Base-by-base conservation (phyloP, 331 rosid genomes). In the Ulmus americana region DNA sequence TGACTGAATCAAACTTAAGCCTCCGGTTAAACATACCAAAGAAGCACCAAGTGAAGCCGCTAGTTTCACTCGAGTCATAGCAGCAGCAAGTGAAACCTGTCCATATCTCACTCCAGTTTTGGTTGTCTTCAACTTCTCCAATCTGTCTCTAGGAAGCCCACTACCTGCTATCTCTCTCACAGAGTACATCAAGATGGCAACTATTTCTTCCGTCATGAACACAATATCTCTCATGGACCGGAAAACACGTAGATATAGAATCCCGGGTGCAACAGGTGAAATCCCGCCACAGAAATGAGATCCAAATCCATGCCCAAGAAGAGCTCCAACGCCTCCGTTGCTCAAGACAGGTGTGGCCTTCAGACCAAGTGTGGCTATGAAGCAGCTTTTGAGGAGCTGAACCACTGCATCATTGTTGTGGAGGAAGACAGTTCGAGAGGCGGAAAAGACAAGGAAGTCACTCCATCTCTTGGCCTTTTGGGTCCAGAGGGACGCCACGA, bases 401-500 rank as follows among this genome's bases (percentile, higher is more conserved):
- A 74, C 84, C 71, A 80, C 68, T 9, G 88, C 72, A 45, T 80
- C 78, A 4, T 79, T 55, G 74, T 71, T 80, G 64, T 83, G 88
- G 57, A 83, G 88, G 72, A 83, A 83, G 16, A 80, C 85, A 1
- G 88, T 83, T 14, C 88, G 79, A 53, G 88, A 83, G 22, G 88
- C 88, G 10, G 88, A 83, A 55, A 83, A 79, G 55, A 83, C 71
- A 28, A 83, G 81, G 57, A 83, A 83, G 73, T 83, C 88, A 5
- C 82, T 79, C 88, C 88, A 83, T 48, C 83, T 71, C 67, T 74
- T 83, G 6, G 88, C 88, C 70, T 83, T 83, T 68, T 80, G 88
- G 55, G 88, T 83, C 88, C 88, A 83, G 38, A 83, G 77, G 64
- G 88, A 83, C 9, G 88, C 75, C 38, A 83, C 88, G 48, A 83